Percentiles rank a stretch among this genome's conserved stretches.
Conservation (phyloP, 441 rosid genomes). For the Erodium moschatum region DNA sequence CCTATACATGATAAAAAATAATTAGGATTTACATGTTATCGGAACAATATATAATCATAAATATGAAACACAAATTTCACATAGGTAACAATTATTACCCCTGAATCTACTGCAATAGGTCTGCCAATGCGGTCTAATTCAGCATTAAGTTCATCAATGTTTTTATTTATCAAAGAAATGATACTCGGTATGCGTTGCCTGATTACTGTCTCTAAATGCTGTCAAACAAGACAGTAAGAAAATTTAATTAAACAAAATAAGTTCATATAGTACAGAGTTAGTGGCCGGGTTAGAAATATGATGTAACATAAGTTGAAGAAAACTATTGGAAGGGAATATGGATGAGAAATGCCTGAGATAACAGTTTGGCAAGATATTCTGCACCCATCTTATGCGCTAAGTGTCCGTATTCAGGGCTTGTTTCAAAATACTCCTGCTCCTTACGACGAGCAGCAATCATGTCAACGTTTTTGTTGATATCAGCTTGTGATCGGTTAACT, state of each 20-base stretch:
- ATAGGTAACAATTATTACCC: slow-evolving; percentile 38
- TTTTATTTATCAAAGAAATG: slow-evolving; percentile 87
- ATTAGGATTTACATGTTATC: slow-evolving; percentile 1
- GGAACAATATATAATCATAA: slow-evolving; percentile 15
- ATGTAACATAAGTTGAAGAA: neutral
- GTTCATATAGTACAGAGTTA: neutral
- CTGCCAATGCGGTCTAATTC: slow-evolving; percentile 96
- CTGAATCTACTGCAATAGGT: slow-evolving; percentile 91
- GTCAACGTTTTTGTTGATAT: slow-evolving; percentile 90
- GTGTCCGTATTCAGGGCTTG: slow-evolving; percentile 96
- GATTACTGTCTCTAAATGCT: slow-evolving; percentile 91
- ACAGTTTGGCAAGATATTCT: slow-evolving; percentile 88
- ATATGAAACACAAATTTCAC: neutral
- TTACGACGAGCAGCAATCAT: slow-evolving; percentile 86
- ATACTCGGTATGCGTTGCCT: slow-evolving; percentile 96
- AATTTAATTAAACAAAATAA: neutral
- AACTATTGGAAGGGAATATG: slow-evolving; percentile 16
- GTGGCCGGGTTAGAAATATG: neutral
- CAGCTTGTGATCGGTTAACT: slow-evolving; percentile 99
- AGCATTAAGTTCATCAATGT: slow-evolving; percentile 88
- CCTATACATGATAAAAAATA: slow-evolving; percentile 35
- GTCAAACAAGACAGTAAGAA: slow-evolving; percentile 19
- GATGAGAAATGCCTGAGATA: slow-evolving; percentile 55
- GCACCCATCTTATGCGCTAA: slow-evolving; percentile 92
- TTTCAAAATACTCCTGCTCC: slow-evolving; percentile 91